Conservation (phyloP, 106 monocot genomes). For the Gastrodia elata region DNA sequence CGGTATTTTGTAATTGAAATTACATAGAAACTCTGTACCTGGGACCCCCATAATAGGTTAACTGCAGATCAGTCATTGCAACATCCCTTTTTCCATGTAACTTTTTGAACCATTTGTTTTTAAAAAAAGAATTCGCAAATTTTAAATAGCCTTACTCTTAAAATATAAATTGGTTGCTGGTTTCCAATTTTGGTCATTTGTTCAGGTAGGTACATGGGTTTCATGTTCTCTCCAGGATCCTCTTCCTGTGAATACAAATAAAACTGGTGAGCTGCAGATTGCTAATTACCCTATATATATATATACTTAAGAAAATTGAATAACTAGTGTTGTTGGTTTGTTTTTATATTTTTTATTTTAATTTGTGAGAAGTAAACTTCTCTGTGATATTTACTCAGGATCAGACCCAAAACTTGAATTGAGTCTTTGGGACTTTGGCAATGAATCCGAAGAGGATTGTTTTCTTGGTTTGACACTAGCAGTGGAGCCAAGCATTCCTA, state of each 20-base stretch:
- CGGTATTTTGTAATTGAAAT: not conserved
- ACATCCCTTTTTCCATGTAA: slow-evolving; percentile 92
- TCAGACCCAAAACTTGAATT: slow-evolving; percentile 57
- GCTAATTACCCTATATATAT: not conserved
- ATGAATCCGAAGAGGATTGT: slow-evolving; percentile 66
- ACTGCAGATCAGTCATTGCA: slow-evolving; percentile 68
- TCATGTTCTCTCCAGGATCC: slow-evolving; percentile 26
- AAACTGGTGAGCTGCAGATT: slow-evolving; percentile 21
- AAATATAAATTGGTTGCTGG: not conserved
- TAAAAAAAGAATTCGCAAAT: no score
- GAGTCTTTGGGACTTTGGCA: slow-evolving; percentile 67
- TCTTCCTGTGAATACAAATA: slow-evolving; percentile 15
- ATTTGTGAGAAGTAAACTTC: not conserved
- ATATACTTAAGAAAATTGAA: not conserved
- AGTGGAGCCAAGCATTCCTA: slow-evolving; percentile 48
- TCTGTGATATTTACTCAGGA: slow-evolving; percentile 21
- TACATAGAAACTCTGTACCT: slow-evolving; percentile 65
- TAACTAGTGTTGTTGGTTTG: not conserved
- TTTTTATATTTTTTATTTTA: not conserved
- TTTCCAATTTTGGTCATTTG: not conserved
- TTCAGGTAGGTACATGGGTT: slow-evolving; percentile 37
- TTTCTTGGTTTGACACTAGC: slow-evolving; percentile 80
- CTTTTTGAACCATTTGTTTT: not conserved
- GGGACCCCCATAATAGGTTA: slow-evolving; percentile 70
- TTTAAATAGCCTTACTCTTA: not conserved